Evolutionary conservation across 352 stramenopile genomes (phyloP), one percentile per base, ranked within the genome.

Genomic region (Globisporangium yorkense): DNA sequence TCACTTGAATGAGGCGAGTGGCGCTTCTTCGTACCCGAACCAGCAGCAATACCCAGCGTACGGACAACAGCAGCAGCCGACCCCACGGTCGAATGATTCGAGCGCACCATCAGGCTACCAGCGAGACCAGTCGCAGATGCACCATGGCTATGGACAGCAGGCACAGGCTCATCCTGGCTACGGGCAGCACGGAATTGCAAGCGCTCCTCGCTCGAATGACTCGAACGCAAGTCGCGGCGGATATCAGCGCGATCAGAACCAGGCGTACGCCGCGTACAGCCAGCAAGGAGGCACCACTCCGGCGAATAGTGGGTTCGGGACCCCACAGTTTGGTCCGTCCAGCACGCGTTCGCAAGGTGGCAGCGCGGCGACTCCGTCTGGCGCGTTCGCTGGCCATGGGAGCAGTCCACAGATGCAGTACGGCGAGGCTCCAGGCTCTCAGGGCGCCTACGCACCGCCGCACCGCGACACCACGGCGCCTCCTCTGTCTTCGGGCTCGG

Each of bases 311-410:
- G 20, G 53, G 56, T 48, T 48, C 16, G 59, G 45, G 6, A 54
- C 21, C 3, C 5, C 52, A 16, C 52, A 50, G 13, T 59, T 54
- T 39, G 58, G 44, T 37, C 48, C 56, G 33, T 51, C 56, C 18
- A 59, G 43, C 37, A 50, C 58, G 29, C 51, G 40, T 5, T 57
- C 57, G 50, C 49, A 63, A 51, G 50, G 27, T 27, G 46, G 57
- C n/a, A 29, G 12, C n/a, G 29, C 27, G 18, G 29, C 66, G n/a
- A 64, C 74, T 45, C 54, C 67, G 29, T 67, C 65, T 49, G 63
- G 59, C 3, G 57, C 65, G 15, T 72, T 69, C 49, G 72, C 61
- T 46, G 62, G 59, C 10, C 72, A 65, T 55, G 67, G 54, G 51
- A 59, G 54, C 15, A 58, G 56, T 48, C 45, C 39, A 29, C 21